Evolutionary conservation across 2,329 filamentous ascomycete species (phyloP), one percentile per base, ranked within the genome.

Genomic region (Sarocladium strictum): DNA sequence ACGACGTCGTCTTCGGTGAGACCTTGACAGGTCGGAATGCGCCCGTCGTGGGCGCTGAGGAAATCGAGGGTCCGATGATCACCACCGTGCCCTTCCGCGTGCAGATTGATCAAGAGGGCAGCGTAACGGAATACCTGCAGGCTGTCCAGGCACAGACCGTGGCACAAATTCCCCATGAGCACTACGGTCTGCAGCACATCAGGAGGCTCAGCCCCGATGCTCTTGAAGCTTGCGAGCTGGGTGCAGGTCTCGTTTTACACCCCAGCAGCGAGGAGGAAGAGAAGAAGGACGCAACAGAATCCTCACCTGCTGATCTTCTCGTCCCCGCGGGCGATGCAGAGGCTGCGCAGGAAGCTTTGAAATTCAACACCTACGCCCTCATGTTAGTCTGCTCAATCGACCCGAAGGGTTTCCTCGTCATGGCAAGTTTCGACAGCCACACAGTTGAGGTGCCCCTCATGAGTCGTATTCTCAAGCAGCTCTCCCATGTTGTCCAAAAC

Each of bases 341-440:
- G 57, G 77, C 79, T 1, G 81, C 80, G 0, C 75, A 79, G 45
- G 82, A 85, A 59, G 83, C 81, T 1, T 72, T 85, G 59, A 78
- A 78, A 61, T 79, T 79, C 63, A 79, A 78, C 63, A 78, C 75
- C 0, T 85, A 86, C 62, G 77, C 82, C 1, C 75, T 87, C 29
- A 86, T 87, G 72, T 68, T 87, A 19, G 83, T 86, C 40, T 87
- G 83, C 64, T 83, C 79, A 3, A 68, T 86, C 5, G 76, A 81
- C 33, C 71, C 76, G 2, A 71, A 74, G 57, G 76, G 78, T 1
- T 80, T 86, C 62, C 66, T 78, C 15, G 71, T 84, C 55, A 84
- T 83, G 70, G 82, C 83, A 1, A 84, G 83, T 60, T 86, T 86
- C 60, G 83, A 87, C 61, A 82, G 81, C 21, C 77, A 78, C n/a